Base-by-base conservation (phyloP, 257 asterid genomes). In the Solanum habrochaites region DNA sequence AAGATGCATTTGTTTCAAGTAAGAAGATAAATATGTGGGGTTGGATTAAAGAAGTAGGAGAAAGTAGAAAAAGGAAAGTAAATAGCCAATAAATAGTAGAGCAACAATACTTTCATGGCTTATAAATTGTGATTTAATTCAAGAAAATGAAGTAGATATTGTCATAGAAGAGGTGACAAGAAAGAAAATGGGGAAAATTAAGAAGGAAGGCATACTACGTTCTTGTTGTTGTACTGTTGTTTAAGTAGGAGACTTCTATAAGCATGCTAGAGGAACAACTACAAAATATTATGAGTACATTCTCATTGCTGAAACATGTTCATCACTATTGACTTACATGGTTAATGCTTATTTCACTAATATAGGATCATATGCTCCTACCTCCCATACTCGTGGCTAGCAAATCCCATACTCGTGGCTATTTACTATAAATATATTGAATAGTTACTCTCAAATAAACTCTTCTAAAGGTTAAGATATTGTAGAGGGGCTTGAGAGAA, bases 71-170 rank as follows among this genome's bases (percentile, higher is more conserved):
- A 35, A 88, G 60, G 2, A 23, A 52, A 15, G 78, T 49, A 12
- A 78, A 52, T 47, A 56, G n/a, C 11, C 37, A 66, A 31, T 49
- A 4, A 23, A 64, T n/a, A 90, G 29, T 84, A 88, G 67, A 86
- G 88, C 90, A 49, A 93, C 92, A 39, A 83, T 93, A 37, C 62
- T 89, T 37, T 91, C 94, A 11, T 93, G 96, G 96, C 88, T 92
- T 20, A 88, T 93, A 32, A 91, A 93, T 60, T 77, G 75, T 5
- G 82, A 86, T 23, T 58, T 77, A 29, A 4, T 91, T 82, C 58
- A 88, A 89, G 93, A 90, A 89, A 73, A 88, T 64, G 87, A 42
- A 42, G 20, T 73, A 29, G 89, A 90, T 37, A 75, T 85, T 37
- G 71, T 25, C 25, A 40, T 20, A 31, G 87, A 88, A 32, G 70